Percentiles rank a stretch among this genome's conserved stretches.
These are phyloP conservation scores for Cryphonectria nitschkei DNA, from an alignment of 2,329 filamentous ascomycete species.

Conservation along the genomic window DNA sequence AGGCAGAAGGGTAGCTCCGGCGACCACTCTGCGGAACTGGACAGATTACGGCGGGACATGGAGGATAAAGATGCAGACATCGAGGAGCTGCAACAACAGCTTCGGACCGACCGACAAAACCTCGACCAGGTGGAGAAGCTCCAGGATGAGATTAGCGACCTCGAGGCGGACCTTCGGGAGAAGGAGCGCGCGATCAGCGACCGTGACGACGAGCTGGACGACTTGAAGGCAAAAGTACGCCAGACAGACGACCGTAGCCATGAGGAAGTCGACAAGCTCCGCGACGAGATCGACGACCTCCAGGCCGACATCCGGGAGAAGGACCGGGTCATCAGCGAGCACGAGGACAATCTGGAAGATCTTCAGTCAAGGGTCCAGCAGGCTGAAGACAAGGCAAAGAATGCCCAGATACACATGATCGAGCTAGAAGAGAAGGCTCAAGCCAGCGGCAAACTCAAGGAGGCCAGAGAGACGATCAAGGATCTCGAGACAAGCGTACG, in stretches of 20 bases:
- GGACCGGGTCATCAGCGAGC: constrained; percentile 59
- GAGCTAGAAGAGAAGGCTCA: constrained; percentile 63
- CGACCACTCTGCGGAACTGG: constrained; percentile 64
- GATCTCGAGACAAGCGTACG: constrained; percentile 60
- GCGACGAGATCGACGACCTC: constrained; percentile 56
- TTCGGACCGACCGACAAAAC: constrained; percentile 60
- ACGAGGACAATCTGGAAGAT: constrained; percentile 55
- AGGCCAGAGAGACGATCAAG: constrained; percentile 61
- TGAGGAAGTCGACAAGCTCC: constrained; percentile 44
- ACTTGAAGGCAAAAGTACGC: constrained; percentile 59
- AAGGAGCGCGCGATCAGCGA: constrained; percentile 76
- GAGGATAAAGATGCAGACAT: constrained; percentile 64
- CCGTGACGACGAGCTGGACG: constrained; percentile 74
- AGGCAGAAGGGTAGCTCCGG: constrained; percentile 77
- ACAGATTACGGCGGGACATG: constrained; percentile 59
- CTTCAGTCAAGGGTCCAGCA: constrained; percentile 53
- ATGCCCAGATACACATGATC: constrained; percentile 52
- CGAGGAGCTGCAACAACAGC: constrained; percentile 61
- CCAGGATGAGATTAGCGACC: constrained; percentile 73
- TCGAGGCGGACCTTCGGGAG: constrained; percentile 75
- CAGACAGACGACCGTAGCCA: constrained; percentile 50
- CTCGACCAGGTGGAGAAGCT: constrained; percentile 67
- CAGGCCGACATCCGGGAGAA: constrained; percentile 61
- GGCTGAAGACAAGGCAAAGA: constrained; percentile 62
- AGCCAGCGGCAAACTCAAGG: constrained; percentile 55